phyloP scores from a whole-genome alignment of 2,329 filamentous ascomycete genomes.

The Exserohilum rostratum region DNA sequence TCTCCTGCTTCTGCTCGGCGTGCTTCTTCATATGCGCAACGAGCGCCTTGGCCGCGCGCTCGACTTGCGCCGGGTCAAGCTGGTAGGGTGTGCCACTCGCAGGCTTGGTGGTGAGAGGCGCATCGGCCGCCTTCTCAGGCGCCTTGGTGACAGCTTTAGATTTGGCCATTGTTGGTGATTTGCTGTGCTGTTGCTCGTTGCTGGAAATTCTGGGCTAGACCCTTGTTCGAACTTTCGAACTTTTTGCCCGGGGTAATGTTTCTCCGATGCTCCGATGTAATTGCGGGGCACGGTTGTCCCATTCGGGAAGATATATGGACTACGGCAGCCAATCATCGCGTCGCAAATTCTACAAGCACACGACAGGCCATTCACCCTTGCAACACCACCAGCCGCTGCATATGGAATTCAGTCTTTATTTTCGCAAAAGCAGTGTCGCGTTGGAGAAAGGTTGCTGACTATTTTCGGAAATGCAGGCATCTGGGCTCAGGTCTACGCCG shows the following conservation, averaged over 20 bases:
- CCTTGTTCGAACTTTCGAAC: conserved; percentile 19
- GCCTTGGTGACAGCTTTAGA: conserved; percentile 36
- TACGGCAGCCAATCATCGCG: conserved; percentile 37
- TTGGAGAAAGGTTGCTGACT: conserved; percentile 9
- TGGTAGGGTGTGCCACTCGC: conserved; percentile 49
- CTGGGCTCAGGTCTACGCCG: background rate
- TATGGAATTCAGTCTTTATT: conserved; percentile 8
- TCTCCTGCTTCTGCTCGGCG: conserved; percentile 55
- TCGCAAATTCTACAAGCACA: conserved; percentile 24
- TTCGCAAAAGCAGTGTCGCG: conserved; percentile 14
- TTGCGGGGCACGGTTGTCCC: conserved; percentile 22
- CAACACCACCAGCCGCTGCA: conserved; percentile 23
- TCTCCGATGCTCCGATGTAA: conserved; percentile 10
- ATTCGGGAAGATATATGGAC: conserved; percentile 14
- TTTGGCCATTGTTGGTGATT: conserved; percentile 38
- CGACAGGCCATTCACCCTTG: conserved; percentile 24
- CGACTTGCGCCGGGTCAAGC: conserved; percentile 58
- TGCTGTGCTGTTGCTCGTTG: conserved; percentile 17
- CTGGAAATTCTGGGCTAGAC: conserved; percentile 25
- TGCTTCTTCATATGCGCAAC: conserved; percentile 62
- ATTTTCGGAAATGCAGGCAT: background rate
- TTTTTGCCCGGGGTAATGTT: conserved; percentile 24
- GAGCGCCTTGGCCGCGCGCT: conserved; percentile 65
- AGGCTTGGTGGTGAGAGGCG: conserved; percentile 46
- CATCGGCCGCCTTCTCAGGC: conserved; percentile 36